phyloP scores from a whole-genome alignment of 768 basidiomycete genomes.

The Artomyces pyxidatus region DNA sequence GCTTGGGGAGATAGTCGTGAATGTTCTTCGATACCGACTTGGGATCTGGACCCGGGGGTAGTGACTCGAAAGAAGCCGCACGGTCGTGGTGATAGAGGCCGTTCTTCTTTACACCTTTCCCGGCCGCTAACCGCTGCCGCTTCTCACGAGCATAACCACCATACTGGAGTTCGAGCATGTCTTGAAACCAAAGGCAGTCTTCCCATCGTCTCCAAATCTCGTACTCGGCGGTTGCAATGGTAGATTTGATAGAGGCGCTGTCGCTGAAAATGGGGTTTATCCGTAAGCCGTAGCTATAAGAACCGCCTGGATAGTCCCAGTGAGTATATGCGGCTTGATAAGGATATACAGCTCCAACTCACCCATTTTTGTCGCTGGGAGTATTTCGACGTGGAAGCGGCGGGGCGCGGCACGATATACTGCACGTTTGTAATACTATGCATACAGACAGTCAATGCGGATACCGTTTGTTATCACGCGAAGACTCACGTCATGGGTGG shows the following conservation, averaged over 20 bases:
- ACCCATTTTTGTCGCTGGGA: slow-evolving; percentile 17
- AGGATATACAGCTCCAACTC: not conserved
- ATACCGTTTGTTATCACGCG: not conserved
- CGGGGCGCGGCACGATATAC: slow-evolving; percentile 7
- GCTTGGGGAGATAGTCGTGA: slow-evolving; percentile 54
- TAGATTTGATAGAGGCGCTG: slow-evolving; percentile 16
- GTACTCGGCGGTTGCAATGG: slow-evolving; percentile 38
- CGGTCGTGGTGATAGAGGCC: slow-evolving; percentile 62
- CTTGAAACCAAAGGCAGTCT: slow-evolving; percentile 73
- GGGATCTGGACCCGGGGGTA: slow-evolving; percentile 79
- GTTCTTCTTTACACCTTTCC: slow-evolving; percentile 69
- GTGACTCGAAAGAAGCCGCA: slow-evolving; percentile 79
- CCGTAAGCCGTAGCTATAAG: slow-evolving; percentile 19
- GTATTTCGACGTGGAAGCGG: slow-evolving; percentile 2
- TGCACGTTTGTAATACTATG: slow-evolving; percentile 18
- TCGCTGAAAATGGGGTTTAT: slow-evolving; percentile 15
- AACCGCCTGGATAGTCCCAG: slow-evolving; percentile 8
- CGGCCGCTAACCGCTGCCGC: slow-evolving; percentile 54
- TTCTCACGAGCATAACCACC: slow-evolving; percentile 54
- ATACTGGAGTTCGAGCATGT: slow-evolving; percentile 60
- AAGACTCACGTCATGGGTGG: slow-evolving; percentile 3
- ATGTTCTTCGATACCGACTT: slow-evolving; percentile 63
- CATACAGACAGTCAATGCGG: slow-evolving; percentile 5
- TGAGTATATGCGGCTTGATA: not conserved
- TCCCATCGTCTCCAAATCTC: slow-evolving; percentile 79